Percentiles rank a stretch among this genome's conserved stretches.
Evolutionary conservation across 352 stramenopile genomes (phyloP).

Genomic region (Phytophthora pinifolia): DNA sequence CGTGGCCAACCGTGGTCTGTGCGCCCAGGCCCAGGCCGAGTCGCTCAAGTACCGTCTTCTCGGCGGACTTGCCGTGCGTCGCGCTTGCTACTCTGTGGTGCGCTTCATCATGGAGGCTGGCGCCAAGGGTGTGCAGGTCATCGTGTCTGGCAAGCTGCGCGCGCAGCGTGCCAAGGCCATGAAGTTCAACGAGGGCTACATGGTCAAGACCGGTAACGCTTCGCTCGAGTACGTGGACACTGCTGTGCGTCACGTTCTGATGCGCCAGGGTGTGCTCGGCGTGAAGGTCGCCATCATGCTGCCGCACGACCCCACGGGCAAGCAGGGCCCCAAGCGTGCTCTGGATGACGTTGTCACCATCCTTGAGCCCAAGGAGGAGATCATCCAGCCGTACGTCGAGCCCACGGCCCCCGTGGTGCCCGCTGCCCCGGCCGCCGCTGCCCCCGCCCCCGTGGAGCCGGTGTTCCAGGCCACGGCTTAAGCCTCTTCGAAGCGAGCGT

Average conservation of each 20-base stretch:
- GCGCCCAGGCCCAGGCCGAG: conserved; percentile 98
- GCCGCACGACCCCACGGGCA: conserved; percentile 97
- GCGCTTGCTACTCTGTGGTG: conserved; percentile 98
- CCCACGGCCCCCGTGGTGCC: conserved; percentile 57
- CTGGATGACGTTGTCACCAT: conserved; percentile 99
- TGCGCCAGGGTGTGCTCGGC: conserved; percentile 99
- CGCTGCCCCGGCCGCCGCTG: conserved; percentile 24
- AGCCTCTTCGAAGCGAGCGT: conserved; percentile 18
- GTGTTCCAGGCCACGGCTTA: conserved; percentile 59
- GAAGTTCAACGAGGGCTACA: conserved; percentile 99
- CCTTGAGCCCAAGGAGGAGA: conserved; percentile 98
- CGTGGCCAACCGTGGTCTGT: conserved; percentile 98
- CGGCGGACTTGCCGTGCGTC: conserved; percentile 97
- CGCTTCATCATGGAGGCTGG: conserved; percentile 99
- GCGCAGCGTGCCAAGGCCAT: conserved; percentile 99
- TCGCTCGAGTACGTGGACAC: conserved; percentile 98
- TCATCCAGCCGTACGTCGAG: conserved; percentile 84
- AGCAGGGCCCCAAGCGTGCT: conserved; percentile 96
- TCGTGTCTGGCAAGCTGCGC: conserved; percentile 99
- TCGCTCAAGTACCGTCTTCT: conserved; percentile 99
- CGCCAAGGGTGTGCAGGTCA: conserved; percentile 99
- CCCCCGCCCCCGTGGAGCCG: conserved; percentile 40
- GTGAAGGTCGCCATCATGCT: conserved; percentile 99
- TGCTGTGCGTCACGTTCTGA: conserved; percentile 98
- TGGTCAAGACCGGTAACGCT: conserved; percentile 99